Evolutionary conservation across 75 land plant species (phyloP).

Genomic region (Ceratopteris richardii): DNA sequence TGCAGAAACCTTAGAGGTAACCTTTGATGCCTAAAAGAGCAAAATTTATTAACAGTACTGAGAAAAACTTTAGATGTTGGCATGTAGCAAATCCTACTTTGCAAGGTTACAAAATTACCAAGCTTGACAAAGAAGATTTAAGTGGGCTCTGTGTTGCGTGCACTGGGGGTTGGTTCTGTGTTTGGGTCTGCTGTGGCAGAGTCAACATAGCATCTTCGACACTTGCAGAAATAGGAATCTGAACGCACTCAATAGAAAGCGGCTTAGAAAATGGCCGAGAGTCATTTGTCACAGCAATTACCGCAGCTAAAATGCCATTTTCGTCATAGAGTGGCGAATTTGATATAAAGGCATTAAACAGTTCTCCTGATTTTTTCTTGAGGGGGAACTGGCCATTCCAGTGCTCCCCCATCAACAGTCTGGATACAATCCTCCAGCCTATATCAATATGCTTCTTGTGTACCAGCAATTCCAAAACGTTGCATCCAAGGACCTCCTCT

Average conservation of each 20-base stretch:
- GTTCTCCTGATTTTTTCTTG: constrained; percentile 63
- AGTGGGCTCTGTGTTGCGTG: background rate
- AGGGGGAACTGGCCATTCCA: constrained; percentile 88
- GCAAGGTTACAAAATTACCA: background rate
- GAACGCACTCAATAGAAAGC: background rate
- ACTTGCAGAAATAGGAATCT: background rate
- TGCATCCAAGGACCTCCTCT: constrained; percentile 62
- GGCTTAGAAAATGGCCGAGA: constrained; percentile 38
- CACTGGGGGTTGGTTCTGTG: background rate
- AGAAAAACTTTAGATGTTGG: constrained; percentile 5
- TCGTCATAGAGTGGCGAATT: constrained; percentile 84
- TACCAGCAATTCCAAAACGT: constrained; percentile 55
- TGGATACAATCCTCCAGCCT: constrained; percentile 28
- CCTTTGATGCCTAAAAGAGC: constrained; percentile 5
- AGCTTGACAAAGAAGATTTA: background rate
- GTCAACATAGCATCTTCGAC: background rate
- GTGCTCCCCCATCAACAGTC: constrained; percentile 53
- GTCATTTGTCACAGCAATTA: constrained; percentile 58
- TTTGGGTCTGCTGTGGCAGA: background rate
- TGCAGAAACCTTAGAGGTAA: constrained; percentile 72
- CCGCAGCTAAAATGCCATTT: constrained; percentile 60
- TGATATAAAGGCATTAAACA: constrained; percentile 47
- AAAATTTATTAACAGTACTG: background rate
- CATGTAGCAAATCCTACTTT: too few relatives aligned
- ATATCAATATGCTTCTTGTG: constrained; percentile 25